A percentile compares a stretch with the other conserved stretches of the same genome.
These are phyloP conservation scores for Spinellus fusiger DNA, from an alignment of 192 early-diverging fungal genomes.

Conservation along the genomic window DNA sequence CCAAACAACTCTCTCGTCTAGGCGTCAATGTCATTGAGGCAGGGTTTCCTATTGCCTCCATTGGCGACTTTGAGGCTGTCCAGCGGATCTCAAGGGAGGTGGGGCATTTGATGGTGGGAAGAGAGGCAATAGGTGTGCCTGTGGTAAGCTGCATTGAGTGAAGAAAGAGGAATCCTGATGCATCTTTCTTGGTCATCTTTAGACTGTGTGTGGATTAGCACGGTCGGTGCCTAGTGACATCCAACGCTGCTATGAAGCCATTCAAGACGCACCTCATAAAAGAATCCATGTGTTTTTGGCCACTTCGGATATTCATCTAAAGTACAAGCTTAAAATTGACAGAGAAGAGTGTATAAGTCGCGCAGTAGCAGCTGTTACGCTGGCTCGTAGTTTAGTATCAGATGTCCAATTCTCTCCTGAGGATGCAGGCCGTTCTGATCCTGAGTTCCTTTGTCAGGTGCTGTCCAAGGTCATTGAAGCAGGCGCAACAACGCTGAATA, in stretches of 20 bases:
- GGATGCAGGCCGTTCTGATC: constrained; percentile 88
- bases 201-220: constrained; percentile 85
- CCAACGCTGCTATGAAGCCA: constrained; percentile 82
- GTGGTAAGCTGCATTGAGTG: constrained; percentile 51
- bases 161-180: not conserved
- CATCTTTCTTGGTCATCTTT: not conserved
- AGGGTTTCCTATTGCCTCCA: constrained; percentile 91
- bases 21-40: constrained; percentile 96
- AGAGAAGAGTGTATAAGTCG: constrained; percentile 81
- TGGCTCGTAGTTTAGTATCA: constrained; percentile 70
- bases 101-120: constrained; percentile 75
- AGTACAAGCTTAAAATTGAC: constrained; percentile 88
- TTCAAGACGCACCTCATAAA: constrained; percentile 77
- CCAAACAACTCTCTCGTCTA: constrained; percentile 84
- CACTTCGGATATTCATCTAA: constrained; percentile 92
- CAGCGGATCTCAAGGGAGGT: constrained; percentile 90
- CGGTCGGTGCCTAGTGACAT: constrained; percentile 84
- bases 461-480: constrained; percentile 78
- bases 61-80: constrained; percentile 94
- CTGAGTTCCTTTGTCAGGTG: constrained; percentile 81
- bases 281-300: constrained; percentile 95
- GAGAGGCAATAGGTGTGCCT: constrained; percentile 71
- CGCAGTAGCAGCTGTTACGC: constrained; percentile 72
- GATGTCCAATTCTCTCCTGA: constrained; percentile 96
- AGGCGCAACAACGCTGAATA: constrained; percentile 93